Base-by-base conservation (phyloP, 2,329 filamentous ascomycete species). In the Trichoderma lentiforme region DNA sequence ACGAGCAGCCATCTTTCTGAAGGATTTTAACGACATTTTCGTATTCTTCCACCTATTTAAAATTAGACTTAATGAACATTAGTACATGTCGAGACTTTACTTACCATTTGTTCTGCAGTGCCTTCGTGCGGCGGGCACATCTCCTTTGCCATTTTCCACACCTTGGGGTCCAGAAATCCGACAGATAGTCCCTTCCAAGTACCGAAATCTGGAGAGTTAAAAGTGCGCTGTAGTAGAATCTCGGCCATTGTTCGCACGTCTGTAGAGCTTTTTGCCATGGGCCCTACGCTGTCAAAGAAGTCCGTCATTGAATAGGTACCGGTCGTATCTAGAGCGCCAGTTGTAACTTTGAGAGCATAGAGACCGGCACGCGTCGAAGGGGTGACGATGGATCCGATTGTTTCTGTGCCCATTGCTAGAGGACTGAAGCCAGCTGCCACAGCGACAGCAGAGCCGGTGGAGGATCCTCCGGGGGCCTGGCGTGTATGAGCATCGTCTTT, bases 361-460 rank as follows among this genome's bases (percentile, higher is more conserved):
- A 81, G 39, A 6, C 73, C 76, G 3, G 75, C 72, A 2, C 77
- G 67, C 0, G 68, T 72, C 1, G 76, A 56, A 0, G 77, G 76
- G 1, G 74, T 75, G 24, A 79, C 72, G 21, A 79, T 75, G 1
- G 77, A 81, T 5, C 79, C 79, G 12, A 77, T 74, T 7, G 80
- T 81, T 73, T 82, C 79, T 21, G 78, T 79, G 8, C 76, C 79
- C 30, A 81, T 76, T 9, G 78, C 76, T 4, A 82, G 73, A 32
- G 80, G 80, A 32, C 71, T 72, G 30, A 78, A 79, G 0, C 80
- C 79, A 4, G 79, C 78, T 0, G 79, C 76, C 0, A 80, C 76
- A 4, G 76, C 76, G 3, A 81, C 79, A 12, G 77, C 80, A n/a
- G 80, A 80, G 24, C 80, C 80, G 2, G 76, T 72, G 1, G 80